Base-by-base conservation (phyloP, 1,284 basidiomycete genomes). In the Apiotrichum siamense region DNA sequence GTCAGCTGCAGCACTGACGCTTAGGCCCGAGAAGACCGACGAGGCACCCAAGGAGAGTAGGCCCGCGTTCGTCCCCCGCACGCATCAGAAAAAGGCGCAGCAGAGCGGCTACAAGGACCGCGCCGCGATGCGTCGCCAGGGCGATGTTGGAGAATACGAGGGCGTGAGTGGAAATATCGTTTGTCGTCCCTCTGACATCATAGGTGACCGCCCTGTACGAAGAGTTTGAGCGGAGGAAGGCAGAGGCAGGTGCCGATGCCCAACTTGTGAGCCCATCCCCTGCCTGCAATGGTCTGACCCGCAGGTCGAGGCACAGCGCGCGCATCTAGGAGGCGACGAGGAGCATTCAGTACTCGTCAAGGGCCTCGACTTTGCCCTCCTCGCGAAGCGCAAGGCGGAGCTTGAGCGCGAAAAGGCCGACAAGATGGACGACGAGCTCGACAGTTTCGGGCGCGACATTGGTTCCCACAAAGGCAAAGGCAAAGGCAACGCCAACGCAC, bases 311-410 rank as follows among this genome's bases (percentile, higher is more conserved):
- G 79, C 83, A 51, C 82, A 88, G 66, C 80, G 89, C 39, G 78
- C 78, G 40, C 90, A 88, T 69, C 80, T 93, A 2, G 90, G 90
- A n/a, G 89, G 89, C 31, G 89, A 94, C 69, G 81, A 83, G 37
- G 81, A 84, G 48, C 88, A 93, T 68, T 84, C 86, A 3, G 81
- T 92, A 41, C 81, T 92, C 4, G 88, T 92, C 36, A 93, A 90
- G 63, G 77, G 91, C n/a, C 82, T 96, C 29, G 91, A 96, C 66
- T 81, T 85, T 66, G 84, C 88, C 0, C 79, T 94, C 4, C 77
- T 96, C 9, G 87, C 90, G 61, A 85, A 88, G 63, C 84, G 88
- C 59, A 88, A 83, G 72, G 86, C 87, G 0, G 73, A 75, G 55
- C 53, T 76, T n/a, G 77, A 79, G 10, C 72, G 77, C 9, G 73